Evolutionary conservation across 495 filamentous ascomycete genomes (phyloP).

Genomic region (Neurospora terricola): DNA sequence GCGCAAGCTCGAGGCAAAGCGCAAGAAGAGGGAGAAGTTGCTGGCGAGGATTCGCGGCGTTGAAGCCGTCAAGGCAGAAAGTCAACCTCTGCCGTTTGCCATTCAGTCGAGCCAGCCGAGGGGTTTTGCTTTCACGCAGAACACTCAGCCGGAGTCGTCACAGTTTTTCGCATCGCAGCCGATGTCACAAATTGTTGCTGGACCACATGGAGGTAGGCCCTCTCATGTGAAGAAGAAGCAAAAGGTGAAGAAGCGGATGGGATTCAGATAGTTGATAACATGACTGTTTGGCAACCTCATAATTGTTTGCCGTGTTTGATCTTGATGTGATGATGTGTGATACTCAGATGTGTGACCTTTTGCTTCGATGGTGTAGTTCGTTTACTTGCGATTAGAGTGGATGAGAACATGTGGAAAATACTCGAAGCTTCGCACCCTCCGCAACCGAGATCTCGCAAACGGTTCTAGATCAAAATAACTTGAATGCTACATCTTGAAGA

Average conservation of each 20-base stretch:
- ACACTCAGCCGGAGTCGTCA: neutral
- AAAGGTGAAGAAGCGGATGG: conserved; percentile 6
- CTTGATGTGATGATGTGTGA: neutral
- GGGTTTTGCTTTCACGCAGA: neutral
- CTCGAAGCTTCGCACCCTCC: too few species aligned
- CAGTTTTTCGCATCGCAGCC: conserved; percentile 2
- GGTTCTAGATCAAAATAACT: neutral
- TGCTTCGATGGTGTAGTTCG: neutral
- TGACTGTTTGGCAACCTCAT: neutral
- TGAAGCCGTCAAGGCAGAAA: neutral
- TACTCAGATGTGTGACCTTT: neutral
- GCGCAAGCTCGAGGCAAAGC: conserved; percentile 7
- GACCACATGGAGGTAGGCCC: conserved; percentile 6
- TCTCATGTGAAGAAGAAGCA: conserved; percentile 7
- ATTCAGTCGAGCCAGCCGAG: conserved; percentile 3
- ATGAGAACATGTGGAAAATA: neutral
- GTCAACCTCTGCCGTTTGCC: neutral
- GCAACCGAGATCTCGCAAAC: too few species aligned
- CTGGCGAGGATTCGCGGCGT: conserved; percentile 8
- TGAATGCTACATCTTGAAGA: too few species aligned
- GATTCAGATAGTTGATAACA: conserved; percentile 8
- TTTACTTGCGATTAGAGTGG: neutral
- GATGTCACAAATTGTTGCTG: conserved; percentile 15
- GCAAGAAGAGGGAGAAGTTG: conserved; percentile 8
- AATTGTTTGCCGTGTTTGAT: neutral